phyloP scores from a whole-genome alignment of 768 basidiomycete species.

The Mycena belliarum region DNA sequence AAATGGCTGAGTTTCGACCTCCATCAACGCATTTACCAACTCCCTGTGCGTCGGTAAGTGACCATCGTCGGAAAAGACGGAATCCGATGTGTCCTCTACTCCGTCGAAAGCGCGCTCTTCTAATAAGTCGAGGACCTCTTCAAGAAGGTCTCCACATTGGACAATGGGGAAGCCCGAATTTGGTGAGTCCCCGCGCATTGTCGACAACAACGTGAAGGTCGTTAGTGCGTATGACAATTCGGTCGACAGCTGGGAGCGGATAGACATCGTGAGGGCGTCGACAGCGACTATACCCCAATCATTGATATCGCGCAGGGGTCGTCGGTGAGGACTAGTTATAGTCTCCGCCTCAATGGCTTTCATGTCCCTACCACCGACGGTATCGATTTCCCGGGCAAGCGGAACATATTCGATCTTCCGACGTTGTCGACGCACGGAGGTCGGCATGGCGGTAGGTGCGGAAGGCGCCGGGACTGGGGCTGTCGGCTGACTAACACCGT shows the following conservation, averaged over 20 bases:
- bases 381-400: constrained; percentile 70
- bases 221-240: constrained; percentile 92
- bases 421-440: constrained; percentile 44
- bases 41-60: constrained; percentile 64
- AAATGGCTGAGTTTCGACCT: constrained; percentile 61
- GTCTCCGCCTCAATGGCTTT: constrained; percentile 65
- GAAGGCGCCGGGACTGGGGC: constrained; percentile 24
- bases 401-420: constrained; percentile 90
- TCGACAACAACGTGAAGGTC: constrained; percentile 78
- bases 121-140: constrained; percentile 84
- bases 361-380: constrained; percentile 81
- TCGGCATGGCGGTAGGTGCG: constrained; percentile 30
- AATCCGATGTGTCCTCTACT: constrained; percentile 34
- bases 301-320: constrained; percentile 68
- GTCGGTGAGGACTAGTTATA: constrained; percentile 46
- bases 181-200: constrained; percentile 67
- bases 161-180: constrained; percentile 73
- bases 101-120: constrained; percentile 77
- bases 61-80: constrained; percentile 30
- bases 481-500: constrained; percentile 27
- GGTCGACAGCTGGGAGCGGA: constrained; percentile 79
- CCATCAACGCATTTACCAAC: constrained; percentile 57
- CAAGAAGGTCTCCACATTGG: constrained; percentile 78
- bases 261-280: constrained; percentile 89
- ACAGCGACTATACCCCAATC: constrained; percentile 91